These are phyloP conservation scores for Rhizoclosmatium sp. DNA, from an alignment of 192 early-diverging fungal species.

Conservation along the genomic window DNA sequence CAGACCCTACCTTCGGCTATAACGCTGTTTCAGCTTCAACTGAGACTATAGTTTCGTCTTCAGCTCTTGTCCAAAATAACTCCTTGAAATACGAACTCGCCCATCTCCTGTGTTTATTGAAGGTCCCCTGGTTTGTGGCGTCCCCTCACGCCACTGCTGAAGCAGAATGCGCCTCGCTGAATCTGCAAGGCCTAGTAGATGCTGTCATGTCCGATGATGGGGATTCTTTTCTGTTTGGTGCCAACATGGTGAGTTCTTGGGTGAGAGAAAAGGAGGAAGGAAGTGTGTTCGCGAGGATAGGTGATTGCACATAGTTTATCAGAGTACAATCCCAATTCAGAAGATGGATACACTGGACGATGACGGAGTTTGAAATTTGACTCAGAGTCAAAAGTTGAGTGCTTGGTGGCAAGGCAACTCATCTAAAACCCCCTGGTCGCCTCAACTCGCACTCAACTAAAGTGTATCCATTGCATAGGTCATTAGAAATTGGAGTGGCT, in stretches of 20 bases:
- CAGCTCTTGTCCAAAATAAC: neutral
- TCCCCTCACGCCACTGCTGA: conserved; percentile 26
- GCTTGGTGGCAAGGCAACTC: no score
- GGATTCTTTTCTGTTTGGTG: conserved; percentile 51
- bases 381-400: no score
- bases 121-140: neutral
- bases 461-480: neutral
- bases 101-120: neutral
- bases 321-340: no score
- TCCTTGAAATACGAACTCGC: neutral
- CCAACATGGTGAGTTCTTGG: conserved; percentile 4
- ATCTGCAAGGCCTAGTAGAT: conserved; percentile 33
- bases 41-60: no score
- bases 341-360: no score
- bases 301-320: no score
- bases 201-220: conserved; percentile 44
- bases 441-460: no score
- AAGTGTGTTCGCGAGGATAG: no score
- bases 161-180: conserved; percentile 46
- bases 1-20: neutral
- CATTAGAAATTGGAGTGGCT: neutral
- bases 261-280: no score
- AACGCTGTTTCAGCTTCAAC: no score
- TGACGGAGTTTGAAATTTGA: no score
- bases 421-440: no score